Conservation (phyloP, 148 eudicot species). For the Diospyros kaki region DNA sequence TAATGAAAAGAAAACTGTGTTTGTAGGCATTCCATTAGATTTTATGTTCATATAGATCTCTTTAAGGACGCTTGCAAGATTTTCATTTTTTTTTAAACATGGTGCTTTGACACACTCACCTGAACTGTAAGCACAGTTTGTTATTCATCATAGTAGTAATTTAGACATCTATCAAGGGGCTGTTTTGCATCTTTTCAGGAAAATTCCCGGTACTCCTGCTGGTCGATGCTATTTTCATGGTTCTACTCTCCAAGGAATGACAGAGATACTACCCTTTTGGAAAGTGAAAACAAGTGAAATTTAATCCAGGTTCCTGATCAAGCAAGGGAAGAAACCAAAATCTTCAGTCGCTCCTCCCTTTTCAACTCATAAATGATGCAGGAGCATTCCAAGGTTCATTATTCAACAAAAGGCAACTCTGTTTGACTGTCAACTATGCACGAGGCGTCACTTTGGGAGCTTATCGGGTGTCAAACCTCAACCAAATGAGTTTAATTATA, state of each 20-base stretch:
- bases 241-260: conserved; percentile 8
- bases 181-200: conserved; percentile 6
- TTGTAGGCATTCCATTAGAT: not conserved
- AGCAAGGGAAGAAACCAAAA: too few species aligned
- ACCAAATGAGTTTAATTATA: too few species aligned
- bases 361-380: not conserved
- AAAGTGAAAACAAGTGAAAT: conserved; percentile 1
- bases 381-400: too few species aligned
- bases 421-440: too few species aligned
- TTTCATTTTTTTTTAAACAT: not conserved
- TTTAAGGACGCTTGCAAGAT: not conserved
- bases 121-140: not conserved
- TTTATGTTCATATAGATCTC: not conserved
- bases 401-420: too few species aligned
- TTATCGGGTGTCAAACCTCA: too few species aligned
- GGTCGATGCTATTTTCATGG: conserved; percentile 6
- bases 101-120: not conserved
- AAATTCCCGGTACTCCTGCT: not conserved
- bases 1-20: not conserved
- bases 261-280: not conserved
- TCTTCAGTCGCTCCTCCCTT: not conserved
- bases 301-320: not conserved
- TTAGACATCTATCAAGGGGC: not conserved
- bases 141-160: not conserved
- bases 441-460: too few species aligned